Percentiles rank a stretch among this genome's conserved stretches.
These are phyloP conservation scores for Sequoia sempervirens DNA, from an alignment of 75 land plant species.

Conservation along the genomic window DNA sequence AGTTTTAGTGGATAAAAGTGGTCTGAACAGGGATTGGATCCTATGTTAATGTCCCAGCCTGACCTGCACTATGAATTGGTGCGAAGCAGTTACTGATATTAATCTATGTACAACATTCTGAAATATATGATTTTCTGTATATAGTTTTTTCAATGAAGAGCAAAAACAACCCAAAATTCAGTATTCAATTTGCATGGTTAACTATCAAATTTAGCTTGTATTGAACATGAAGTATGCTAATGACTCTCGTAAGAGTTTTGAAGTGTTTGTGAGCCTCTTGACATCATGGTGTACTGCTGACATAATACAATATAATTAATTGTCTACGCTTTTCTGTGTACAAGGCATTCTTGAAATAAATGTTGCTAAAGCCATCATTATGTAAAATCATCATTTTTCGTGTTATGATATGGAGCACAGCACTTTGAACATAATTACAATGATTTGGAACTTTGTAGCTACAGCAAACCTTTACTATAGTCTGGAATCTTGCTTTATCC, in stretches of 20 bases:
- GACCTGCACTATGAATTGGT: not conserved
- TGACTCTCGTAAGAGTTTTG: not conserved
- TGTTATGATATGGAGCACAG: not conserved
- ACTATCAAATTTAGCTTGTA: not conserved
- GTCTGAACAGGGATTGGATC: conserved; percentile 4
- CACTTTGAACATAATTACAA: too few relatives aligned
- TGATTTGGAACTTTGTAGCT: not conserved
- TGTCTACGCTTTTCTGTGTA: not conserved
- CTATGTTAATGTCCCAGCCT: conserved; percentile 4
- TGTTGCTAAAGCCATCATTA: not conserved
- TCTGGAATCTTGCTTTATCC: too few relatives aligned
- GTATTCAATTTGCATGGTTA: not conserved
- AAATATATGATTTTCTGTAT: not conserved
- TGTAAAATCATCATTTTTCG: not conserved
- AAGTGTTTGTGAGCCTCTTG: not conserved
- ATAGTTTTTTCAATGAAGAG: not conserved
- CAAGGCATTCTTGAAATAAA: not conserved
- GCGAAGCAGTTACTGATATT: not conserved
- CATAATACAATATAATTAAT: not conserved
- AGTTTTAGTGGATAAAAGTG: not conserved
- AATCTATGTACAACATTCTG: not conserved
- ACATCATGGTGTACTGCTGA: not conserved
- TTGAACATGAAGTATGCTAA: not conserved
- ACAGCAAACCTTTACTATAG: too few relatives aligned
- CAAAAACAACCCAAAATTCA: not conserved